phyloP scores from a whole-genome alignment of 495 filamentous ascomycete species.

The Amniculicola lignicola region DNA sequence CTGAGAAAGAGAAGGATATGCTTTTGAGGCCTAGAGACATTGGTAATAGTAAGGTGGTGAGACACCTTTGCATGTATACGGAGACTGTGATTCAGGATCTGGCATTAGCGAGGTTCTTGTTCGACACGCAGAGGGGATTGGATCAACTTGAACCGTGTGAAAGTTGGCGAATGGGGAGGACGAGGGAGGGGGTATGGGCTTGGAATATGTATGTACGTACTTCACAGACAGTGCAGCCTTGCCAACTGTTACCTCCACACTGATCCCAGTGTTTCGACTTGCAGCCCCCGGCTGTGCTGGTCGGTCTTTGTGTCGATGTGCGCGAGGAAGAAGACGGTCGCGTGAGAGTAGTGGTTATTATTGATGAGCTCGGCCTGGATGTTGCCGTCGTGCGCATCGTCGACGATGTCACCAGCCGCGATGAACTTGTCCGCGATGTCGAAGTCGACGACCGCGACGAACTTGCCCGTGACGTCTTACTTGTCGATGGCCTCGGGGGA shows the following conservation, averaged over 20 bases:
- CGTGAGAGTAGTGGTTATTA: background rate
- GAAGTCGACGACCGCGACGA: background rate
- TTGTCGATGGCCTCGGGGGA: background rate
- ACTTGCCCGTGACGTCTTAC: background rate
- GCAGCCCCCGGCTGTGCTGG: slow-evolving; percentile 23
- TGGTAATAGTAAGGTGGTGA: slow-evolving; percentile 11
- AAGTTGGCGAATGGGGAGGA: background rate
- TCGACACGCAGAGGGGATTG: too few species aligned
- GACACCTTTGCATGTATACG: slow-evolving; percentile 4
- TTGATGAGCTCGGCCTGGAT: background rate
- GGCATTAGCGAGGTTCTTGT: too few species aligned
- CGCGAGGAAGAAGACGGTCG: background rate
- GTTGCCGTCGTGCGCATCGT: background rate
- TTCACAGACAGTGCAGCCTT: slow-evolving; percentile 26
- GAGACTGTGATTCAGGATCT: background rate
- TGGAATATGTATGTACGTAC: slow-evolving; percentile 5
- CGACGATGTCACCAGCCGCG: background rate
- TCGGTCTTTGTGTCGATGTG: slow-evolving; percentile 5
- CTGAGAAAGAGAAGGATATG: too few species aligned
- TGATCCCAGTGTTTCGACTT: slow-evolving; percentile 30
- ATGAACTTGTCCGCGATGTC: slow-evolving; percentile 2
- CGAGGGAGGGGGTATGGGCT: background rate
- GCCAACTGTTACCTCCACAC: slow-evolving; percentile 30
- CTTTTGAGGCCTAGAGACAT: too few species aligned
- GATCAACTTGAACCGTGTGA: too few species aligned